Evolutionary conservation across 2,329 filamentous ascomycete species (phyloP), one percentile per base, ranked within the genome.

Genomic region (Aspergillus quadrilineatus): DNA sequence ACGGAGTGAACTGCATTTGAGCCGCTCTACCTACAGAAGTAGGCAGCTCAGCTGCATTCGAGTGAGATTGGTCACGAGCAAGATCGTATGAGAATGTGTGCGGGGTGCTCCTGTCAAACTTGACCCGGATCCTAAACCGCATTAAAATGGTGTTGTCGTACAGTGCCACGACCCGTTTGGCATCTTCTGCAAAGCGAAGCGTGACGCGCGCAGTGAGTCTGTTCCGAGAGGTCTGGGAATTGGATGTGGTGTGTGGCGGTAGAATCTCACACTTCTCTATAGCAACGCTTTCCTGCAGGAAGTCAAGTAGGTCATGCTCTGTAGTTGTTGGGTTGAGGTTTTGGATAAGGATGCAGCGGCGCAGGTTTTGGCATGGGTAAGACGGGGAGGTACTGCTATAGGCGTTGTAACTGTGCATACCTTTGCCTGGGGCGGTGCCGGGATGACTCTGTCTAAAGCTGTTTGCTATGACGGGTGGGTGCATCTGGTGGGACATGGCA

Each of bases 121-220:
- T 64, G 6, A 76, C 69, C 30, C 67, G 62, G 32, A 76, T 72
- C 8, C 60, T 68, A 1, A 64, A 62, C 1, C 70, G 71, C 55
- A 68, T 67, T 50, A 76, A 71, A 4, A 59, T 57, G 14, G 67
- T 57, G 32, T 71, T 72, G 57, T 76, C 70, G 51, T 71, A 69
- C 48, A 68, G 62, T 1, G 58, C 56, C 17, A 73, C 64, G 10
- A 70, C 71, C n/a, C 65, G 64, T 51, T 69, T 69, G 4, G 74
- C 74, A 34, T 75, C 72, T 0, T 75, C 73, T 10, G 63, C 58
- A 8, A 59, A 68, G 37, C 59, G 65, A 58, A 75, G 71, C 2
- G 67, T 70, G 4, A 69, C 67, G 6, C 64, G 69, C 1, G 68
- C 66, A 41, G 67, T 67, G 14, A 62, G 59, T 54, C 63, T 63